These are phyloP conservation scores for Barbarea vulgaris DNA, from an alignment of 345 rosid genomes.

Conservation along the genomic window DNA sequence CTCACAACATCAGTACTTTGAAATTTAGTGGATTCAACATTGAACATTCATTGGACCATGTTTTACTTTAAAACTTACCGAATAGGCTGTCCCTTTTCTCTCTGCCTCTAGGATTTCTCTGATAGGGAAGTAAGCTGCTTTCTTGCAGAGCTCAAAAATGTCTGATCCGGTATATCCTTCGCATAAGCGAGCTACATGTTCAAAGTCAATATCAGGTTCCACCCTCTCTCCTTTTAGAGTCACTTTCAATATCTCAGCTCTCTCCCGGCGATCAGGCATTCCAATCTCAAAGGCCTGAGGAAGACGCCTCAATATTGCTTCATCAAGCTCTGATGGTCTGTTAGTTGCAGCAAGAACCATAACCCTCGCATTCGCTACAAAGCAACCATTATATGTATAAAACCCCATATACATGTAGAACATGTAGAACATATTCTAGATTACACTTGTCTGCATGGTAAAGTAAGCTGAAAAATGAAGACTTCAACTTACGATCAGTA, in stretches of 20 bases:
- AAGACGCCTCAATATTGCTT: slow-evolving; percentile 91
- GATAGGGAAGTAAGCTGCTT: slow-evolving; percentile 89
- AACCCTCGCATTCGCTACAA: slow-evolving; percentile 82
- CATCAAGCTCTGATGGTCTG: slow-evolving; percentile 97
- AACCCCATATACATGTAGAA: background rate
- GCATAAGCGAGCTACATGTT: slow-evolving; percentile 66
- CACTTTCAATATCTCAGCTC: slow-evolving; percentile 85
- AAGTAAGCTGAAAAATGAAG: background rate
- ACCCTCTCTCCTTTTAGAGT: slow-evolving; percentile 76
- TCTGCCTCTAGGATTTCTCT: slow-evolving; percentile 84
- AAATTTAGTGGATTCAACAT: background rate
- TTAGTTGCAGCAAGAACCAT: slow-evolving; percentile 99
- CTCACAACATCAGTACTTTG: slow-evolving; percentile 25
- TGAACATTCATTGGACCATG: background rate
- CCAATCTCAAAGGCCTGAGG: slow-evolving; percentile 99
- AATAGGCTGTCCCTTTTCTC: slow-evolving; percentile 65
- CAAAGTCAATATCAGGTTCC: slow-evolving; percentile 65
- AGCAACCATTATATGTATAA: slow-evolving; percentile 25
- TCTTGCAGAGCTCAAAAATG: slow-evolving; percentile 95
- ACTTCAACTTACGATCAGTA: slow-evolving; percentile 80
- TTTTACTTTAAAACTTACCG: slow-evolving; percentile 50
- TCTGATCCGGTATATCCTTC: slow-evolving; percentile 93
- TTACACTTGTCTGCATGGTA: background rate
- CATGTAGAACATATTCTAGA: background rate
- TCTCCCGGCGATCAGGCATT: slow-evolving; percentile 71